These are phyloP conservation scores for Talaromyces stipitatus DNA, from an alignment of 495 filamentous ascomycete species.

Conservation along the genomic window DNA sequence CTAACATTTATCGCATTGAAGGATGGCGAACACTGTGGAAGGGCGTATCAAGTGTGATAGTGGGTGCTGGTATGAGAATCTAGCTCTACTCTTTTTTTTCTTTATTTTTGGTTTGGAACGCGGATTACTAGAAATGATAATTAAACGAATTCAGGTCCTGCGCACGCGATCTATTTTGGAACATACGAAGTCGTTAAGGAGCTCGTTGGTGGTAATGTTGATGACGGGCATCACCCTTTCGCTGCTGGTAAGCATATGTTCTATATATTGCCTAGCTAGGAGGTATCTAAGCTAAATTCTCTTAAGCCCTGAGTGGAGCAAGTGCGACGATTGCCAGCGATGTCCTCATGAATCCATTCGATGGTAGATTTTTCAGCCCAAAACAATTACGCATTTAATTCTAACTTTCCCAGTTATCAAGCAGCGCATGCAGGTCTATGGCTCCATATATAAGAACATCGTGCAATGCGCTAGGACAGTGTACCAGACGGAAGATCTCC, in stretches of 20 bases:
- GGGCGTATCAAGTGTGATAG: conserved; percentile 90
- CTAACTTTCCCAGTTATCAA: conserved; percentile 72
- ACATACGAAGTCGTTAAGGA: conserved; percentile 98
- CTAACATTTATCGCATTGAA: conserved; percentile 83
- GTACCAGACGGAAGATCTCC: conserved; percentile 79
- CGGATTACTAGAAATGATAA: conserved; percentile 11
- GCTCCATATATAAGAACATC: conserved; percentile 83
- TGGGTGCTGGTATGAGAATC: conserved; percentile 78
- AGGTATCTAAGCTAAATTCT: too few species aligned
- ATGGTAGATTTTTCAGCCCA: conserved; percentile 52
- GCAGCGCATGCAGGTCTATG: conserved; percentile 97
- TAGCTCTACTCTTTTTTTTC: too few species aligned
- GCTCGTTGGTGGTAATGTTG: conserved; percentile 83
- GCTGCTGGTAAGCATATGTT: conserved; percentile 61
- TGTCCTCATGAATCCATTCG: conserved; percentile 98
- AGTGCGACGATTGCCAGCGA: conserved; percentile 94
- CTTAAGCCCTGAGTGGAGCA: conserved; percentile 88
- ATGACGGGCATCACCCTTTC: conserved; percentile 83
- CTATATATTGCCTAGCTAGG: conserved; percentile 16
- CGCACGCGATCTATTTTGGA: conserved; percentile 97
- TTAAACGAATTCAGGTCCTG: conserved; percentile 65
- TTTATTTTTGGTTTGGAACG: too few species aligned
- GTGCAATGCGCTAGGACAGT: conserved; percentile 77
- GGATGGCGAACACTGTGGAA: conserved; percentile 89
- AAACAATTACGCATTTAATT: too few species aligned